These are phyloP conservation scores for Harringtonia aguacate DNA, from an alignment of 2,329 filamentous ascomycete species.

Conservation along the genomic window DNA sequence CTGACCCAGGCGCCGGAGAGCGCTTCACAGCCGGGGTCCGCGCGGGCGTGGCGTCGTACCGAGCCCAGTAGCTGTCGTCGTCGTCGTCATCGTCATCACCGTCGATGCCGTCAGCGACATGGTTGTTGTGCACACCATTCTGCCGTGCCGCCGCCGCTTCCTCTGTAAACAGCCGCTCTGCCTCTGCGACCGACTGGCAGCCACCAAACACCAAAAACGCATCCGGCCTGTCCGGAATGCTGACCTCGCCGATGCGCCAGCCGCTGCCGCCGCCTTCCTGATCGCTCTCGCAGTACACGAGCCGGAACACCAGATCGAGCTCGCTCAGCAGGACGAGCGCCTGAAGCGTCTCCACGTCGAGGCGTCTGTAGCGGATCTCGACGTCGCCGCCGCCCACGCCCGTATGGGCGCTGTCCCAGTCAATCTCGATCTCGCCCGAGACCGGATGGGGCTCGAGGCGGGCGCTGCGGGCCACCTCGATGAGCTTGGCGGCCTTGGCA, in stretches of 20 bases:
- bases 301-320: constrained; percentile 48
- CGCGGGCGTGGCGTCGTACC: constrained; percentile 62
- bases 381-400: constrained; percentile 35
- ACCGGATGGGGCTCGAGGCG: constrained; percentile 69
- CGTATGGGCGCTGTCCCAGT: constrained; percentile 37
- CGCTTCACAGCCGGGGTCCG: constrained; percentile 51
- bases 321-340: constrained; percentile 51
- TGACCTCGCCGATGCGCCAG: constrained; percentile 65
- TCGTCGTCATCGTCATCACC: constrained; percentile 48
- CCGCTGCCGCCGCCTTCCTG: constrained; percentile 48
- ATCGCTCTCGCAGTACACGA: constrained; percentile 60
- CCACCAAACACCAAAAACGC: constrained; percentile 46
- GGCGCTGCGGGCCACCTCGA: constrained; percentile 50
- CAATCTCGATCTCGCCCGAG: constrained; percentile 68
- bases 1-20: constrained; percentile 45
- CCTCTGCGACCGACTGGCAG: constrained; percentile 41
- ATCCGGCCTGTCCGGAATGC: constrained; percentile 42
- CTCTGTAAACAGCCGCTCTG: constrained; percentile 43
- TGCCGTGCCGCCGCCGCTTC: constrained; percentile 4
- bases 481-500: constrained; percentile 43
- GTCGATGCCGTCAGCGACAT: constrained; percentile 1
- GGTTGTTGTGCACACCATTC: no score
- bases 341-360: constrained; percentile 68
- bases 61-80: constrained; percentile 71
- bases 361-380: constrained; percentile 51